Percentiles rank a stretch among this genome's conserved stretches.
Conservation (phyloP, 352 stramenopile species). For the Peronosclerospora sorghi region DNA sequence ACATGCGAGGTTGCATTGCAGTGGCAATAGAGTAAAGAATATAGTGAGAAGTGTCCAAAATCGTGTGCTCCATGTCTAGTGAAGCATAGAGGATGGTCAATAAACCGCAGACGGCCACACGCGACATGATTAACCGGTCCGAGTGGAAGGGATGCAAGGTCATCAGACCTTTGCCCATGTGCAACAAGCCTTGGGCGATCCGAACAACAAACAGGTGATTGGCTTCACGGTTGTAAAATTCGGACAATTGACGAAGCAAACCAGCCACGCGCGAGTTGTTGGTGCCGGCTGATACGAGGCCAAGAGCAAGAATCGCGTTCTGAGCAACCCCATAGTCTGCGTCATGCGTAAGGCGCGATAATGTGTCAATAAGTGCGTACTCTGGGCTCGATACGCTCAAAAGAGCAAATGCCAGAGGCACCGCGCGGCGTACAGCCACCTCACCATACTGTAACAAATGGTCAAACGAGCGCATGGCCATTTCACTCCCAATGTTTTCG, state of each 20-base stretch:
- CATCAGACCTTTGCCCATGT: slow-evolving; percentile 99
- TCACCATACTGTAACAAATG: slow-evolving; percentile 99
- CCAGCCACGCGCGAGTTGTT: slow-evolving; percentile 98
- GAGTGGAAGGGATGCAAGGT: slow-evolving; percentile 97
- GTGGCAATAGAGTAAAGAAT: slow-evolving; percentile 96
- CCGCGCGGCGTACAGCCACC: slow-evolving; percentile 92
- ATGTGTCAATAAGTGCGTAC: slow-evolving; percentile 92
- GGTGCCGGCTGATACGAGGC: slow-evolving; percentile 94
- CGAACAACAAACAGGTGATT: slow-evolving; percentile 97
- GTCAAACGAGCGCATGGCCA: slow-evolving; percentile 97
- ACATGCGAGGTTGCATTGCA: slow-evolving; percentile 97
- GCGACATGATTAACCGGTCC: slow-evolving; percentile 86
- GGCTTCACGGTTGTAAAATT: slow-evolving; percentile 97
- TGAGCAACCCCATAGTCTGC: slow-evolving; percentile 93
- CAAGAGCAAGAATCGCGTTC: slow-evolving; percentile 95
- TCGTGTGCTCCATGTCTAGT: slow-evolving; percentile 96
- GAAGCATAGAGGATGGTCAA: slow-evolving; percentile 93
- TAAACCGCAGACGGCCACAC: slow-evolving; percentile 90
- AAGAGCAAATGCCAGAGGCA: slow-evolving; percentile 94
- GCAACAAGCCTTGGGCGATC: slow-evolving; percentile 97
- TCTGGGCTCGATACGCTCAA: slow-evolving; percentile 97
- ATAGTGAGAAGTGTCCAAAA: slow-evolving; percentile 98
- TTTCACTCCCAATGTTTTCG: slow-evolving; percentile 95
- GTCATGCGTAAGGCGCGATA: slow-evolving; percentile 98
- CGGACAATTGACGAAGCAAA: slow-evolving; percentile 92